Evolutionary conservation across 768 basidiomycete genomes (phyloP).

Genomic region (Mycena kentingensis): DNA sequence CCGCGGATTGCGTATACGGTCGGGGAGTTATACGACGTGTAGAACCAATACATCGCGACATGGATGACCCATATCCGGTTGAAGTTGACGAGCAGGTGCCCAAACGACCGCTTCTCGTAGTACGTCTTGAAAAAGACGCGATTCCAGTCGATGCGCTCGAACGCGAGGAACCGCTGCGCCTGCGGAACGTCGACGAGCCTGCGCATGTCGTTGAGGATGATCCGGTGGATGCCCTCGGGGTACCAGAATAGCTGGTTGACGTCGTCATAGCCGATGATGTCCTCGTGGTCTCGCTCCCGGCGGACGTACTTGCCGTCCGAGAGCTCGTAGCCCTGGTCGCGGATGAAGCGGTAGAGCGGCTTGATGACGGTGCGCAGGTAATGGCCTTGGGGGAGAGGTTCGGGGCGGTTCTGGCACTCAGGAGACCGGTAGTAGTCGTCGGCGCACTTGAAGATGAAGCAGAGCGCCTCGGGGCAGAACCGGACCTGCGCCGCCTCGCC

Average conservation of each 20-base stretch:
- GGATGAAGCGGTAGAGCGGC: slow-evolving; percentile 92
- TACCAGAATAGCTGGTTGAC: slow-evolving; percentile 99
- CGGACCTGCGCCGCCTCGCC: slow-evolving; percentile 98
- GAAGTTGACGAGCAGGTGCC: slow-evolving; percentile 98
- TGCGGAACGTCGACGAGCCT: slow-evolving; percentile 90
- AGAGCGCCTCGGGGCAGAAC: slow-evolving; percentile 94
- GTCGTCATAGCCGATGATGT: slow-evolving; percentile 98
- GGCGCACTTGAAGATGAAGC: slow-evolving; percentile 99
- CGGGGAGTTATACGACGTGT: slow-evolving; percentile 92
- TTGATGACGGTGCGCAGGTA: slow-evolving; percentile 90
- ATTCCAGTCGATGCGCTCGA: slow-evolving; percentile 96
- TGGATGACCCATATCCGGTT: slow-evolving; percentile 99
- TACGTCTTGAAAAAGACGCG: slow-evolving; percentile 99
- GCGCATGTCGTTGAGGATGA: slow-evolving; percentile 89
- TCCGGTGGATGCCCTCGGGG: slow-evolving; percentile 94
- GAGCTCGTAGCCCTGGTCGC: slow-evolving; percentile 97
- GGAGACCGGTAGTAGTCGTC: slow-evolving; percentile 99
- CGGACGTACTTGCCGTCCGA: slow-evolving; percentile 95
- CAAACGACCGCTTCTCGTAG: slow-evolving; percentile 94
- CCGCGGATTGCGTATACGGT: slow-evolving; percentile 68
- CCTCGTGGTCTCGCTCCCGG: slow-evolving; percentile 88
- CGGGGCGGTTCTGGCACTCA: slow-evolving; percentile 93
- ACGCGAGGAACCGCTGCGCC: slow-evolving; percentile 93
- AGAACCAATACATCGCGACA: slow-evolving; percentile 92
- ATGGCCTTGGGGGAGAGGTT: slow-evolving; percentile 93